Conservation (phyloP, 2,329 filamentous ascomycete species). For the Bretziella fagacearum region DNA sequence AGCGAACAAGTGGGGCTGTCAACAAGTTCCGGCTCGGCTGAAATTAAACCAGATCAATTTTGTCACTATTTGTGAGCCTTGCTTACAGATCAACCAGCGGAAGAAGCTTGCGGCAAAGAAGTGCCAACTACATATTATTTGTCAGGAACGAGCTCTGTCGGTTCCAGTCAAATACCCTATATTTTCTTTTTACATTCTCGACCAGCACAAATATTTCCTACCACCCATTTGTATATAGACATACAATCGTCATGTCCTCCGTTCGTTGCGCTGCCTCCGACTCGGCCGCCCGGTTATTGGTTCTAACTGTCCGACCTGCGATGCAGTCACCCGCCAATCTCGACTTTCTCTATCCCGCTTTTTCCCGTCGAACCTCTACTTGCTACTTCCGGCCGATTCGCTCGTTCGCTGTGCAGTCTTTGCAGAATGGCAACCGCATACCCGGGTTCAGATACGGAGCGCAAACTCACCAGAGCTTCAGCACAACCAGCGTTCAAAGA, state of each 20-base stretch:
- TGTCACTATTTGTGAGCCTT: conserved; percentile 5
- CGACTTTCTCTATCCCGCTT: conserved; percentile 26
- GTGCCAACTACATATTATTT: not conserved
- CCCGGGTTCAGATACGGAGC: no score
- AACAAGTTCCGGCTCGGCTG: not conserved
- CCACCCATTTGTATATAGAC: not conserved
- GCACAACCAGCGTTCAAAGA: conserved; percentile 21
- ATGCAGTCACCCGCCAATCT: conserved; percentile 20
- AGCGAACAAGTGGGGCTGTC: not conserved
- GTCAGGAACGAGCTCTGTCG: not conserved
- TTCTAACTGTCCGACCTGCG: conserved; percentile 13
- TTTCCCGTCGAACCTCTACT: conserved; percentile 1
- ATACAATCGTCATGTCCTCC: not conserved
- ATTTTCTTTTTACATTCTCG: conserved; percentile 1
- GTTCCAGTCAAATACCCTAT: not conserved
- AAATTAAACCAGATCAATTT: not conserved
- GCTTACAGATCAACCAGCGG: conserved; percentile 9
- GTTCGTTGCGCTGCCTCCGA: not conserved
- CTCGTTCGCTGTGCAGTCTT: no score
- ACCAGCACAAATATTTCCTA: not conserved
- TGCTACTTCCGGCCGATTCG: not conserved
- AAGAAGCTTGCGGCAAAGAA: not conserved
- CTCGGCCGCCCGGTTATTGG: conserved; percentile 7
- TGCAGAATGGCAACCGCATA: no score
- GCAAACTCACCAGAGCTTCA: conserved; percentile 22